These are phyloP conservation scores for Echium plantagineum DNA, from an alignment of 257 asterid species.

Conservation along the genomic window DNA sequence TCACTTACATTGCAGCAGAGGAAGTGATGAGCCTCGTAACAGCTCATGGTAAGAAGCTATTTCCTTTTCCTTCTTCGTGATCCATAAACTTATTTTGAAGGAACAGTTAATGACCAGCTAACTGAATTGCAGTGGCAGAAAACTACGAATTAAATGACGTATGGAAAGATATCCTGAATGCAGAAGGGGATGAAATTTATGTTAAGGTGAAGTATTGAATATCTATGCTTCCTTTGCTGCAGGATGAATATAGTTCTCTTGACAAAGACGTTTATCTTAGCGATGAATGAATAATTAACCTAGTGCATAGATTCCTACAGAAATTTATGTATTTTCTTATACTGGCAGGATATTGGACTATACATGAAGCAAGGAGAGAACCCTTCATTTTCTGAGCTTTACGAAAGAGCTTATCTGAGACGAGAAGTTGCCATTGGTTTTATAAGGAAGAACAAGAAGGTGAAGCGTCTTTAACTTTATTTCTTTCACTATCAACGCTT, in stretches of 20 bases:
- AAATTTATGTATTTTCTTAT: conserved; percentile 9
- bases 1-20: conserved; percentile 81
- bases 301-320: too few relatives aligned
- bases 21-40: conserved; percentile 98
- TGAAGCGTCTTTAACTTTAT: conserved; percentile 5
- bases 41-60: conserved; percentile 64
- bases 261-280: neutral
- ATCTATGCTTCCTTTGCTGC: neutral
- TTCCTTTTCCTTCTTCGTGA: neutral
- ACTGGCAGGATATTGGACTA: conserved; percentile 52
- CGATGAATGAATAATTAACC: too few relatives aligned
- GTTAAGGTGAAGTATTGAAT: conserved; percentile 46
- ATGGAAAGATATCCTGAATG: conserved; percentile 86
- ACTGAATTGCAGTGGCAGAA: conserved; percentile 55
- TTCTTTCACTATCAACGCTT: neutral
- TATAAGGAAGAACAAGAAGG: conserved; percentile 68
- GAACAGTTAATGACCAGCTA: conserved; percentile 4
- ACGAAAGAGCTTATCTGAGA: conserved; percentile 82
- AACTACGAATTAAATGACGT: conserved; percentile 78
- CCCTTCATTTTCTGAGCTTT: conserved; percentile 69
- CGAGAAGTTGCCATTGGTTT: conserved; percentile 96
- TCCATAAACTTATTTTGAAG: neutral
- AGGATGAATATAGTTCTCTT: neutral
- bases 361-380: conserved; percentile 78
- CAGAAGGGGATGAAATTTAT: conserved; percentile 94